These are phyloP conservation scores for Prunus kanzakura DNA, from an alignment of 306 rosid species.

Conservation along the genomic window DNA sequence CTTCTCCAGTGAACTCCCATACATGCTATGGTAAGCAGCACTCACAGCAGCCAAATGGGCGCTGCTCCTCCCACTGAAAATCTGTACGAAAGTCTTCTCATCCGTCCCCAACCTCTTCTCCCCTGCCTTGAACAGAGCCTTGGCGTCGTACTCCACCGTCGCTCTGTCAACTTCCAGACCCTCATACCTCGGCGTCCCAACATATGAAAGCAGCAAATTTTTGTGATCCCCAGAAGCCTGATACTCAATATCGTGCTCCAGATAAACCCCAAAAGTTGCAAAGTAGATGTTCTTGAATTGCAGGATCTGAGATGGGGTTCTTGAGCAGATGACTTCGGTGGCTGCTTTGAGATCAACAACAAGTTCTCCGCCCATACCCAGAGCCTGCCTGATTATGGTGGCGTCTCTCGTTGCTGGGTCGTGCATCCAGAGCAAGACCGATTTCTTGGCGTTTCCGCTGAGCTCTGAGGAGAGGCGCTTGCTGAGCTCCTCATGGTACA, in stretches of 20 bases:
- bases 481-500: conserved; percentile 55
- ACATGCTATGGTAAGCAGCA: conserved; percentile 46
- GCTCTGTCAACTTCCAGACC: conserved; percentile 65
- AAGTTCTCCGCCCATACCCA: conserved; percentile 10
- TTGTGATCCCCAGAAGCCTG: conserved; percentile 58
- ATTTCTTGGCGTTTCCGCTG: conserved; percentile 55
- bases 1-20: conserved; percentile 61
- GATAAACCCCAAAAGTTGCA: conserved; percentile 39
- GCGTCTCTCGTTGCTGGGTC: conserved; percentile 85
- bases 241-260: conserved; percentile 62
- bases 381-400: conserved; percentile 37
- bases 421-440: conserved; percentile 74
- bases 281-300: conserved; percentile 65
- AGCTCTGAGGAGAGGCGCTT: conserved; percentile 71
- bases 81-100: conserved; percentile 47
- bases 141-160: conserved; percentile 40
- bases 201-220: conserved; percentile 53
- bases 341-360: conserved; percentile 43
- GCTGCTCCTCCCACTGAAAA: conserved; percentile 62
- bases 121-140: conserved; percentile 40
- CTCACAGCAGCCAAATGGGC: conserved; percentile 60
- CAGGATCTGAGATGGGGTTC: conserved; percentile 67
- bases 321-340: conserved; percentile 81
- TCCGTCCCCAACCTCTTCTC: conserved; percentile 44
- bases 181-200: conserved; percentile 62